Base-by-base conservation (phyloP, 768 basidiomycete species). In the Mycena maculata region DNA sequence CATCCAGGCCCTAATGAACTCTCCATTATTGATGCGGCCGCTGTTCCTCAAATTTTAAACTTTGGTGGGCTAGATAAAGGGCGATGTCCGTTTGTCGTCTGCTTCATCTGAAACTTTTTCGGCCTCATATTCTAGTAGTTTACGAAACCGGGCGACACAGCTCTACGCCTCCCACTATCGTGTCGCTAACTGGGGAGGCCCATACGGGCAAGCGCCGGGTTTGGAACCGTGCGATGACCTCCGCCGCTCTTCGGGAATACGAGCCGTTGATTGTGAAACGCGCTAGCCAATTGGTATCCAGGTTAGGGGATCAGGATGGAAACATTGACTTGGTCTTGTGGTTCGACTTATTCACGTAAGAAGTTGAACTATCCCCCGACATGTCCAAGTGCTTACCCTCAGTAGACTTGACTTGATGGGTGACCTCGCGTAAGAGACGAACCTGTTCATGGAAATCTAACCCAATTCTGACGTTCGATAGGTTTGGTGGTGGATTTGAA, bases 191-290 rank as follows among this genome's bases (percentile, higher is more conserved):
- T 18, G 68, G 63, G 16, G 54, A 61, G 5, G 63, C 59, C 1
- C 87, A 88, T 63, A 74, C 78, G 0, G 75, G 79, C 10, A 80
- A 84, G 15, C 80, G 86, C 8, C 79, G 80, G 15, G 77, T 83
- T 0, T 88, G 86, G 87, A 82, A 82, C 23, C 79, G 85, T n/a
- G 86, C 80, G 1, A 80, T 88, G 76, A 84, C 73, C 39, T 78
- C 81, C 13, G 65, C 73, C 3, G 79, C 86, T 1, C 57, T 88
- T 22, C 83, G 83, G 63, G 83, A 81, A 6, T 87, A 86, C 60
- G 82, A 86, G 61, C 69, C 71, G 0, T 69, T 82, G 4, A 69
- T 87, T 22, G 73, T 72, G 2, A 74, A 73, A 28, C 72, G 85
- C 11, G 79, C 76, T 0, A 52, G 64, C 2, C 83, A 87, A 65